Conservation (phyloP, 345 rosid species). For the Erodium maritimum region DNA sequence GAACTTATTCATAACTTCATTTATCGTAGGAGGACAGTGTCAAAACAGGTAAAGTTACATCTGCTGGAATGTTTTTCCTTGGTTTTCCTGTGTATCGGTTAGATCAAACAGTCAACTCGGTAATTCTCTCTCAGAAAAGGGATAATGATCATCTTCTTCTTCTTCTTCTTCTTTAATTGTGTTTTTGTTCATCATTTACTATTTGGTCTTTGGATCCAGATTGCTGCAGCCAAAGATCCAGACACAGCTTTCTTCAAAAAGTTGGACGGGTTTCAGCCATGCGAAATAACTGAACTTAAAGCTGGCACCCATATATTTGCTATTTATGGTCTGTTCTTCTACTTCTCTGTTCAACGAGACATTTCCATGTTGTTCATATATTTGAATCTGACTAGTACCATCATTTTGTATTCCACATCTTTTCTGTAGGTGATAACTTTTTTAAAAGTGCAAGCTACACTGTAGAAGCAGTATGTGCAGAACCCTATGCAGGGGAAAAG, state of each 20-base stretch:
- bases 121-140: conserved; percentile 6
- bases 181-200: conserved; percentile 11
- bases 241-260: conserved; percentile 84
- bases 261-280: conserved; percentile 91
- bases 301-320: conserved; percentile 88
- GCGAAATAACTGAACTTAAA: conserved; percentile 82
- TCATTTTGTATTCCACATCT: neutral
- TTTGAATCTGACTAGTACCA: conserved; percentile 8
- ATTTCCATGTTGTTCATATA: conserved; percentile 2
- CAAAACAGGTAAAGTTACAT: conserved; percentile 69
- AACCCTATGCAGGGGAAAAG: conserved; percentile 60
- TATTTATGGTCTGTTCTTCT: conserved; percentile 64
- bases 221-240: conserved; percentile 81
- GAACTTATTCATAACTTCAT: neutral
- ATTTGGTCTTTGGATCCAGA: conserved; percentile 23
- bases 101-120: conserved; percentile 70
- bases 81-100: conserved; percentile 88
- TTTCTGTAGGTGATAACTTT: conserved; percentile 78
- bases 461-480: conserved; percentile 79
- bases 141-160: neutral
- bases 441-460: conserved; percentile 84
- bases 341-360: conserved; percentile 8
- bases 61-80: conserved; percentile 97
- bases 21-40: conserved; percentile 67
- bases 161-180: conserved; percentile 1